Conservation (phyloP, 2,329 filamentous ascomycete species). For the Curvularia verruculosa region DNA sequence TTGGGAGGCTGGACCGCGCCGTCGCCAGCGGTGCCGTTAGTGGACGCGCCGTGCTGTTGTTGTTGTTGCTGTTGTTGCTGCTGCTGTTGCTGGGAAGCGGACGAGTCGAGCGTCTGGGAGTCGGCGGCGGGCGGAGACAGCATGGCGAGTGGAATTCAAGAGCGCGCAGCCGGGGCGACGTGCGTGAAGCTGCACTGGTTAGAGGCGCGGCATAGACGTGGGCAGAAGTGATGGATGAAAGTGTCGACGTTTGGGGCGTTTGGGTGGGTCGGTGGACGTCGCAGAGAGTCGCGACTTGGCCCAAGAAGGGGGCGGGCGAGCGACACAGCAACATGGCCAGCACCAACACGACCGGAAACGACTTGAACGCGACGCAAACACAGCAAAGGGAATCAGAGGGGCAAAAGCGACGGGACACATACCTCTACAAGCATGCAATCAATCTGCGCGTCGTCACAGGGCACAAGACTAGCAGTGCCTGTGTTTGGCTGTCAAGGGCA, state of each 20-base stretch:
- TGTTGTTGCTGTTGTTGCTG: conserved; percentile 4
- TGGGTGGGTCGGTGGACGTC: conserved; percentile 31
- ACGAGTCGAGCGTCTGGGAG: conserved; percentile 30
- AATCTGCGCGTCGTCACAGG: conserved; percentile 50
- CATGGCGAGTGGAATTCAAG: conserved; percentile 38
- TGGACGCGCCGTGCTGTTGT: conserved; percentile 41
- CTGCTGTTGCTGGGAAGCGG: conserved; percentile 29
- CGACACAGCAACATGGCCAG: conserved; percentile 21
- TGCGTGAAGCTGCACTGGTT: conserved; percentile 38
- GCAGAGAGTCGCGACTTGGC: conserved; percentile 32
- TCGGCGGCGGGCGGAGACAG: conserved; percentile 43
- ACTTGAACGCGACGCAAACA: neutral
- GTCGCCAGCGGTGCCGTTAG: conserved; percentile 40
- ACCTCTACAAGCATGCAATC: conserved; percentile 48
- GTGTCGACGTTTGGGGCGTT: conserved; percentile 7
- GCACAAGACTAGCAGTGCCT: conserved; percentile 45
- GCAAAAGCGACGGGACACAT: conserved; percentile 39
- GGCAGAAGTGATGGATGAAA: conserved; percentile 24
- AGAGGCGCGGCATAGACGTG: conserved; percentile 37
- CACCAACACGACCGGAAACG: conserved; percentile 12
- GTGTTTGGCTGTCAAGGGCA: conserved; percentile 45
- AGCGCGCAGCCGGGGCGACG: conserved; percentile 39
- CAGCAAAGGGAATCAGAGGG: neutral
- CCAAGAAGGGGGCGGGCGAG: conserved; percentile 32
- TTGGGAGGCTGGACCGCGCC: conserved; percentile 45